Percentiles rank a stretch among this genome's conserved stretches.
These are phyloP conservation scores for Hericium erinaceus DNA, from an alignment of 768 basidiomycete species.

Conservation along the genomic window DNA sequence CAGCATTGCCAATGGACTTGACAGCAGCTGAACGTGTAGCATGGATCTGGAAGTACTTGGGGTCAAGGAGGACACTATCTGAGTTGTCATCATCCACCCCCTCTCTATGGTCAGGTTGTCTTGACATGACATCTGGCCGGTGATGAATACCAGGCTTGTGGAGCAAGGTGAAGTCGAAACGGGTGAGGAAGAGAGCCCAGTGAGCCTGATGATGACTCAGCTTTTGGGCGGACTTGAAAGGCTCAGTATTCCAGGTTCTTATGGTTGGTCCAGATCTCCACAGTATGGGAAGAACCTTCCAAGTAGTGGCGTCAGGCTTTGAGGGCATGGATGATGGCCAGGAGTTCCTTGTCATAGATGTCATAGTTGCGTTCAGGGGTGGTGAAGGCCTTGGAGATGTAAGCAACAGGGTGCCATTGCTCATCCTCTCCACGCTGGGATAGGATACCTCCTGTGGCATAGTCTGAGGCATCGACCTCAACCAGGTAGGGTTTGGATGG, in stretches of 20 bases:
- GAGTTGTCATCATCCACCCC: background rate
- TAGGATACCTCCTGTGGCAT: no score
- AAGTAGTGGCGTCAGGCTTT: no score
- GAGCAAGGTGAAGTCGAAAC: background rate
- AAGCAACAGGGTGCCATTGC: no score
- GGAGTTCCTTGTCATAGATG: no score
- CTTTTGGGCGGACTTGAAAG: background rate
- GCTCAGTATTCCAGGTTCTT: background rate
- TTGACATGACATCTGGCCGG: background rate
- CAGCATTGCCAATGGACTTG: background rate
- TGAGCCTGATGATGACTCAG: background rate
- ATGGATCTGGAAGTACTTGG: background rate
- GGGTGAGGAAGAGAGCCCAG: no score
- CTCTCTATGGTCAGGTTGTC: background rate
- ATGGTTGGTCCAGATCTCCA: background rate
- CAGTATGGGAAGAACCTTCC: background rate
- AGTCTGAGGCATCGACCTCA: no score
- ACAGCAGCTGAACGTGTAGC: background rate
- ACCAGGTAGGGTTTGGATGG: no score
- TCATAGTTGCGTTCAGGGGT: no score
- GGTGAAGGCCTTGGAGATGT: no score
- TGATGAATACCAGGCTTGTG: background rate
- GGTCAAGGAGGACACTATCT: background rate
- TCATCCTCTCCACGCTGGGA: no score
- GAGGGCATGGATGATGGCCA: no score